phyloP scores from a whole-genome alignment of 148 eudicot species.

The Heliamphora exappendiculata region DNA sequence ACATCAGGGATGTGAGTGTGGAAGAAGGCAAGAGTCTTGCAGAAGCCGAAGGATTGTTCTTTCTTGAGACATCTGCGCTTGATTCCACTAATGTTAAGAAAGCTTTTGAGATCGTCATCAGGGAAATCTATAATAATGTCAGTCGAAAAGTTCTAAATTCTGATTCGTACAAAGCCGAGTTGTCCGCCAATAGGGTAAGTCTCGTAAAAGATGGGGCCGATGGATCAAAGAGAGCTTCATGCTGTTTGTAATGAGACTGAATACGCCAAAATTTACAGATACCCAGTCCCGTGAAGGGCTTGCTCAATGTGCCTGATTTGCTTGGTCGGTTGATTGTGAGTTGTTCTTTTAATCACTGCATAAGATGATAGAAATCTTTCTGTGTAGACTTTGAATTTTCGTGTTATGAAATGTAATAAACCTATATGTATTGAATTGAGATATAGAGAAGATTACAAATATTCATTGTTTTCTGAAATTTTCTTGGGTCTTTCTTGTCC shows the following conservation, averaged over 20 bases:
- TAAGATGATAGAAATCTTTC: background rate
- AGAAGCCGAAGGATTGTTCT: slow-evolving; percentile 64
- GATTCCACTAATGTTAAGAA: slow-evolving; percentile 58
- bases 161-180: slow-evolving; percentile 56
- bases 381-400: background rate
- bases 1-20: slow-evolving; percentile 51
- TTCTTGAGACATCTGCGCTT: slow-evolving; percentile 72
- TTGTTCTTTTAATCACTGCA: background rate
- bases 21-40: slow-evolving; percentile 66
- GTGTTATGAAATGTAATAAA: background rate
- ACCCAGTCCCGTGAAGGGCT: background rate
- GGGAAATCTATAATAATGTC: slow-evolving; percentile 47
- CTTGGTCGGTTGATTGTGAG: background rate
- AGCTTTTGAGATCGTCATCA: slow-evolving; percentile 60
- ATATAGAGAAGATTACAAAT: background rate
- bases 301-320: background rate
- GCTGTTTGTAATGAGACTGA: slow-evolving; percentile 36
- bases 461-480: background rate
- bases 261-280: background rate
- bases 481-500: background rate
- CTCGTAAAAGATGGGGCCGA: slow-evolving; percentile 36
- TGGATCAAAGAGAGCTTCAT: slow-evolving; percentile 34
- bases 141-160: slow-evolving; percentile 61
- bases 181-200: slow-evolving; percentile 60
- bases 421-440: background rate